These are phyloP conservation scores for Tetracentron sinense DNA, from an alignment of 164 flowering plant species.

Conservation along the genomic window DNA sequence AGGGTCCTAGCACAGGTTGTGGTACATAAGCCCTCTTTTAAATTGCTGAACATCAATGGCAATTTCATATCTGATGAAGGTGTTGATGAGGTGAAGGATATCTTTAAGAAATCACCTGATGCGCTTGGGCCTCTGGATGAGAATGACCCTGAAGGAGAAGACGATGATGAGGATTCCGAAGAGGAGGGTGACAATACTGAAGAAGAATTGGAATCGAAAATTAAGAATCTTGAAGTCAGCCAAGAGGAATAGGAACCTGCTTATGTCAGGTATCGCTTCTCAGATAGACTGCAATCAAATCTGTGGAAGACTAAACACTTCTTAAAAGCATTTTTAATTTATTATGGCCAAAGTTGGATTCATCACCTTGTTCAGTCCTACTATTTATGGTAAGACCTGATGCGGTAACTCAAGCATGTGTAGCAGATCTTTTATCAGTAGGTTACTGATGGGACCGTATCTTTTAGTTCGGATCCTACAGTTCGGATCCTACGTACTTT, in stretches of 20 bases:
- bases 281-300: too few relatives aligned
- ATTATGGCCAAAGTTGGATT: too few relatives aligned
- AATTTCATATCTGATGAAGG: conserved; percentile 83
- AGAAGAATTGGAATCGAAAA: conserved; percentile 49
- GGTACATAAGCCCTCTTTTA: conserved; percentile 42
- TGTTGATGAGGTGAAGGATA: conserved; percentile 68
- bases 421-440: too few relatives aligned
- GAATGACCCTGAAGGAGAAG: conserved; percentile 82
- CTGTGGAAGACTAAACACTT: too few relatives aligned
- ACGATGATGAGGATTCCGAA: conserved; percentile 42
- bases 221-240: conserved; percentile 48
- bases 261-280: conserved; percentile 5
- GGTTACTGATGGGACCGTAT: too few relatives aligned
- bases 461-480: too few relatives aligned
- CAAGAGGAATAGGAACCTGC: conserved; percentile 25
- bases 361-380: too few relatives aligned
- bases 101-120: conserved; percentile 50
- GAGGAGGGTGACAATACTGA: conserved; percentile 28
- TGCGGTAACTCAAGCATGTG: too few relatives aligned
- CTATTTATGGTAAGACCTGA: too few relatives aligned
- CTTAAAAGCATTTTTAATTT: too few relatives aligned
- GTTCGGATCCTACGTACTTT: too few relatives aligned
- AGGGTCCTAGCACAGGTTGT: conserved; percentile 47
- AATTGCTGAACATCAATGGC: conserved; percentile 47
- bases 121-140: conserved; percentile 79